Base-by-base conservation (phyloP, 345 rosid genomes). In the Firmiana major region DNA sequence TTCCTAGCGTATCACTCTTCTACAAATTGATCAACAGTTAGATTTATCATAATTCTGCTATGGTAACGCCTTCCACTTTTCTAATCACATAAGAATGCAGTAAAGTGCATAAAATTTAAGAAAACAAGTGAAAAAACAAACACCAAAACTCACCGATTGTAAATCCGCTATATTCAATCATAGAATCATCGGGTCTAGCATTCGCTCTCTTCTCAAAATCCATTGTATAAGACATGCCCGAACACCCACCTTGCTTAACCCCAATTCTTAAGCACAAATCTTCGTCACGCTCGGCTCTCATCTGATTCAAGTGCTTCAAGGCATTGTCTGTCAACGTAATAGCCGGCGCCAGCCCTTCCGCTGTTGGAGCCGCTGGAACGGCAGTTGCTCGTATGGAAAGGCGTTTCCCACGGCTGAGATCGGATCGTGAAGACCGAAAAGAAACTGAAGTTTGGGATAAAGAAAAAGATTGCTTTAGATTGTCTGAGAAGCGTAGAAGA, bases 151-250 rank as follows among this genome's bases (percentile, higher is more conserved):
- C 89, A 95, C 99, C 97, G 10, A 93, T 95, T 46, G 87, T 88
- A 72, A 95, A 93, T 7, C 97, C 98, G 19, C 86, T 67, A 36
- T 90, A 92, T 63, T 93, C 91, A 2, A 95, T 92, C 19, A 91
- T 62, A 0, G 99, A 95, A 57, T 93, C 99, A 78, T 90, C 97
- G 0, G 98, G 89, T 80, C 94, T 87, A 3, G 93, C 73, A 17
- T 92, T 90, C 1, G 82, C 78, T 70, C 85, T 82, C 42, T 82
- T 87, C 89, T 93, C 98, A 36, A 95, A 93, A 55, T 95, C 98
- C 98, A 94, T 95, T 0, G 96, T 85, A 80, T 95, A 95, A 22
- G 98, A 95, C 99, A 95, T 93, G 81, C 99, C 99, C 0, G 98
- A 93, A 84, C 98, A 95, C 21, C 99, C 98, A 13, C 99, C 99